Percentiles rank a stretch among this genome's conserved stretches.
Evolutionary conservation across 768 basidiomycete species (phyloP).

Genomic region (Pleurotus cornucopiae): DNA sequence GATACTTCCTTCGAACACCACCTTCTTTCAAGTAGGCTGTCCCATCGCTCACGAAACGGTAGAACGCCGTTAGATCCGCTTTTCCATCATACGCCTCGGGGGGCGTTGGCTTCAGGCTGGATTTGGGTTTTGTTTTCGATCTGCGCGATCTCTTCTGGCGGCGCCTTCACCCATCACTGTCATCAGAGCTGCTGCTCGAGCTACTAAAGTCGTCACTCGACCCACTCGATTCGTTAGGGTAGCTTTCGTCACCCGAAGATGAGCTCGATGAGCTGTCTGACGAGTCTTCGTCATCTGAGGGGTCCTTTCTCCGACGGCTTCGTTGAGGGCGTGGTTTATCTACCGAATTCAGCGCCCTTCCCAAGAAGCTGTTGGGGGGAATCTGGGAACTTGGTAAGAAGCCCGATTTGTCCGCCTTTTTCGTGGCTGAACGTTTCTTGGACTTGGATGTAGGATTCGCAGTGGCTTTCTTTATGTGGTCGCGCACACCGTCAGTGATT

Average conservation of each 20-base stretch:
- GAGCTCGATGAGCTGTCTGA: background rate
- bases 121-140: background rate
- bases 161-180: background rate
- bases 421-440: background rate
- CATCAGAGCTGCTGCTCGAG: background rate
- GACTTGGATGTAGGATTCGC: background rate
- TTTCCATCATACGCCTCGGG: slow-evolving; percentile 22
- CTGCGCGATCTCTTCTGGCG: background rate
- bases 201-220: background rate
- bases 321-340: background rate
- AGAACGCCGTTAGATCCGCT: slow-evolving; percentile 15
- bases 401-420: background rate
- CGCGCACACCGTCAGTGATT: background rate
- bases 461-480: background rate
- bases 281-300: background rate
- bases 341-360: background rate
- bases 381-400: background rate
- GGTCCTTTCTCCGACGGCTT: background rate
- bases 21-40: slow-evolving; percentile 20
- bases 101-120: slow-evolving; percentile 17
- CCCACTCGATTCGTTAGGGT: background rate
- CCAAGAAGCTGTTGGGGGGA: background rate
- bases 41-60: slow-evolving; percentile 21
- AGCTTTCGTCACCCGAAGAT: background rate
- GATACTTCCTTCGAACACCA: slow-evolving; percentile 5